Evolutionary conservation across 108 stramenopile genomes (phyloP).

Genomic region (Schizochytrium sp.): DNA sequence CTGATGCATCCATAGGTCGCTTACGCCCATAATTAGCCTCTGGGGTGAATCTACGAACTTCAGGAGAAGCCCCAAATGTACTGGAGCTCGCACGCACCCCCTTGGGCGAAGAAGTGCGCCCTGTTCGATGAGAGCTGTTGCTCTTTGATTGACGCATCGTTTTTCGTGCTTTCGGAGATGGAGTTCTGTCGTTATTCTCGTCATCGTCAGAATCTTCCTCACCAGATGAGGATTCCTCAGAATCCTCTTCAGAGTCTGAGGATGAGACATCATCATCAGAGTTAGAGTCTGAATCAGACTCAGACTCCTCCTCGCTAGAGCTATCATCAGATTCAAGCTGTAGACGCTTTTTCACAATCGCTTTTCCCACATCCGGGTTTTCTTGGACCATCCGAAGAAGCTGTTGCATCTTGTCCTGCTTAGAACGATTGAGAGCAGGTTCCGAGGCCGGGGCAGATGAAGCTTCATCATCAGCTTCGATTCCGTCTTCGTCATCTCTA

Average conservation of each 20-base stretch:
- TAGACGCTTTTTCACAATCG: neutral
- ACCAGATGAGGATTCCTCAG: neutral
- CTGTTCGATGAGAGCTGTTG: neutral
- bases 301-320: neutral
- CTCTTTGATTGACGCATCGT: neutral
- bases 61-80: neutral
- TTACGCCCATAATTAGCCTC: neutral
- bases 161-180: neutral
- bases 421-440: neutral
- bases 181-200: neutral
- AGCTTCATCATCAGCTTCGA: constrained; percentile 13
- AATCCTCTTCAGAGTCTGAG: neutral
- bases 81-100: neutral
- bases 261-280: neutral
- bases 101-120: neutral
- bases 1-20: neutral
- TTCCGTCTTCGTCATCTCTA: neutral
- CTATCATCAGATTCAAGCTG: neutral
- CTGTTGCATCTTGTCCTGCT: constrained; percentile 34
- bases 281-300: neutral
- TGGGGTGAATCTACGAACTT: neutral
- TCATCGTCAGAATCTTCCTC: constrained; percentile 6
- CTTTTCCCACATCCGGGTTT: neutral
- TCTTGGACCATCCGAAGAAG: constrained; percentile 21
- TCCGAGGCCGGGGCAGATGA: neutral